A percentile compares a stretch with the other conserved stretches of the same genome.
phyloP scores from a whole-genome alignment of 306 rosid genomes.

The Amphicarpaea edgeworthii region DNA sequence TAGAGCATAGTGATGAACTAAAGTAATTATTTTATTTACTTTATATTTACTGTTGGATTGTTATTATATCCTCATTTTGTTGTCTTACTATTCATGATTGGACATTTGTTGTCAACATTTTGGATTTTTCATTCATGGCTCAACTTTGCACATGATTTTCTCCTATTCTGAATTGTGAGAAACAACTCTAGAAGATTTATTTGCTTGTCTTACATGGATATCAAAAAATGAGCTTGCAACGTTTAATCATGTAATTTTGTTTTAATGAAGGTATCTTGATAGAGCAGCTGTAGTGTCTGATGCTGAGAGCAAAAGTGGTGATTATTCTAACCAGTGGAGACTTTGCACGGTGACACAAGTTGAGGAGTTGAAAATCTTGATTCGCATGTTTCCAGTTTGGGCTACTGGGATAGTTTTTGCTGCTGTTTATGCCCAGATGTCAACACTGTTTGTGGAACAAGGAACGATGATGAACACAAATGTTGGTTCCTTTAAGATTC shows the following conservation, averaged over 20 bases:
- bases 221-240: constrained; percentile 13
- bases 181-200: constrained; percentile 12
- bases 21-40: constrained; percentile 57
- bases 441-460: constrained; percentile 95
- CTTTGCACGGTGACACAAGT: constrained; percentile 95
- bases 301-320: constrained; percentile 61
- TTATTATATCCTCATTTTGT: constrained; percentile 22
- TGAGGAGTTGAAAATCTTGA: constrained; percentile 90
- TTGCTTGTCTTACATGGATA: constrained; percentile 25
- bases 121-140: neutral
- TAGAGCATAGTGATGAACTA: constrained; percentile 84
- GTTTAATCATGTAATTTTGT: constrained; percentile 2
- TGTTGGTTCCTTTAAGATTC: constrained; percentile 84
- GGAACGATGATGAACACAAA: constrained; percentile 84
- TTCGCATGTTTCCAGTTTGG: constrained; percentile 98
- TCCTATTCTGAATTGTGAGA: neutral
- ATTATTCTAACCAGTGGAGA: constrained; percentile 78
- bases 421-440: constrained; percentile 96
- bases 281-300: constrained; percentile 83
- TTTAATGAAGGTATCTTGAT: constrained; percentile 82
- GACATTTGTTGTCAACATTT: constrained; percentile 32
- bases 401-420: constrained; percentile 87
- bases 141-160: neutral
- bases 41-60: constrained; percentile 14
- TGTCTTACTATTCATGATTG: constrained; percentile 3